Conservation (phyloP, 306 rosid genomes). For the Gillenia trifoliata region DNA sequence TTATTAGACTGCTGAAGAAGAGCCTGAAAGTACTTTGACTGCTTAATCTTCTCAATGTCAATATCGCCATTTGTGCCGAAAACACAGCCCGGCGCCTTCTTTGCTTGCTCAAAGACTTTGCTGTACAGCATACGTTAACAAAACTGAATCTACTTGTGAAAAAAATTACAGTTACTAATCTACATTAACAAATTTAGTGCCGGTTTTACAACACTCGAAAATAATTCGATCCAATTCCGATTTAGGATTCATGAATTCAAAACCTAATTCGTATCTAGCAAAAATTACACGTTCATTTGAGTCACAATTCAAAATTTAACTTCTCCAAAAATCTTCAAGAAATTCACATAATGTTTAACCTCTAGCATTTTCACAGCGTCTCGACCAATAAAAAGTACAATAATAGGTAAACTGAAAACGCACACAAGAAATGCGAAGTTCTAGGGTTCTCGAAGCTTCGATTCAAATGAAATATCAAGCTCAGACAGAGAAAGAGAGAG, state of each 20-base stretch:
- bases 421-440: not conserved
- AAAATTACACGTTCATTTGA: not conserved
- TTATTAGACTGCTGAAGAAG: constrained; percentile 44
- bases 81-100: constrained; percentile 48
- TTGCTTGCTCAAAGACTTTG: constrained; percentile 79
- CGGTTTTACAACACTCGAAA: not conserved
- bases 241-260: not conserved
- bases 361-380: not conserved
- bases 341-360: not conserved
- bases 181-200: not conserved
- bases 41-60: constrained; percentile 65
- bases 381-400: not conserved
- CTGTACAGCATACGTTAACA: constrained; percentile 32
- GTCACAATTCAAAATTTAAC: not conserved
- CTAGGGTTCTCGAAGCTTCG: constrained; percentile 1
- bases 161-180: not conserved
- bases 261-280: not conserved
- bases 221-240: not conserved
- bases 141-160: not conserved
- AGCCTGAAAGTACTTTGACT: constrained; percentile 69
- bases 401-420: not conserved
- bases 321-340: not conserved
- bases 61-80: constrained; percentile 54
- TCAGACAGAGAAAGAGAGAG: not conserved
- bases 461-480: not conserved